Percentiles rank a stretch among this genome's conserved stretches.
phyloP scores from a whole-genome alignment of 2,329 filamentous ascomycete species.

The Colletotrichum siamense region DNA sequence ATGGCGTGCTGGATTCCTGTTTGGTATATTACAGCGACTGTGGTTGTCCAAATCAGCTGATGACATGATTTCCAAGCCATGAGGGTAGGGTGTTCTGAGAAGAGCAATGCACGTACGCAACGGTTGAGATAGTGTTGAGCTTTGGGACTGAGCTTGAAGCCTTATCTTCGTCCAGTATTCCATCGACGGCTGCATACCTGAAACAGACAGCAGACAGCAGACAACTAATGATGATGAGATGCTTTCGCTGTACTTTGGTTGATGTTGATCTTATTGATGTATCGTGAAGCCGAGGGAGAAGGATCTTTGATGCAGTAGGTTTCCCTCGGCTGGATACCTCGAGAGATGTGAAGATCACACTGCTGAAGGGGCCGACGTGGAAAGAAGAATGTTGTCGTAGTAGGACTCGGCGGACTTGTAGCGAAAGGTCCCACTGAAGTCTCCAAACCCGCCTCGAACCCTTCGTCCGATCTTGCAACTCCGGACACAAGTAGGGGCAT shows the following conservation, averaged over 20 bases:
- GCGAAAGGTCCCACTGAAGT: background rate
- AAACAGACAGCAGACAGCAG: background rate
- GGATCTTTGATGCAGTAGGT: background rate
- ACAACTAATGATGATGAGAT: background rate
- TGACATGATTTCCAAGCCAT: background rate
- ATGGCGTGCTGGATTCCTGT: background rate
- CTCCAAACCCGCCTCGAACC: background rate
- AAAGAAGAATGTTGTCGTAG: background rate
- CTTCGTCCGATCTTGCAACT: background rate
- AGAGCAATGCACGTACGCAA: background rate
- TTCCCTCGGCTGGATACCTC: rapidly evolving
- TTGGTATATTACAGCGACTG: background rate
- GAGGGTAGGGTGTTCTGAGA: background rate
- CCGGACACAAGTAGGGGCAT: background rate
- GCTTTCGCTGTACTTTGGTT: background rate
- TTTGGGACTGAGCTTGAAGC: background rate
- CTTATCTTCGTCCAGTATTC: background rate
- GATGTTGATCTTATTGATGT: background rate
- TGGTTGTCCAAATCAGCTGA: background rate
- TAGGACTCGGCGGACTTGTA: background rate
- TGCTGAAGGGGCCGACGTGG: background rate
- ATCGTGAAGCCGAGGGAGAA: background rate
- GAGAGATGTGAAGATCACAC: background rate
- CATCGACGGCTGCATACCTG: background rate
- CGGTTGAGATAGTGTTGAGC: background rate